These are phyloP conservation scores for Kurtzmaniella quercitrusa DNA, from an alignment of 1,139 yeast genomes.

Conservation along the genomic window DNA sequence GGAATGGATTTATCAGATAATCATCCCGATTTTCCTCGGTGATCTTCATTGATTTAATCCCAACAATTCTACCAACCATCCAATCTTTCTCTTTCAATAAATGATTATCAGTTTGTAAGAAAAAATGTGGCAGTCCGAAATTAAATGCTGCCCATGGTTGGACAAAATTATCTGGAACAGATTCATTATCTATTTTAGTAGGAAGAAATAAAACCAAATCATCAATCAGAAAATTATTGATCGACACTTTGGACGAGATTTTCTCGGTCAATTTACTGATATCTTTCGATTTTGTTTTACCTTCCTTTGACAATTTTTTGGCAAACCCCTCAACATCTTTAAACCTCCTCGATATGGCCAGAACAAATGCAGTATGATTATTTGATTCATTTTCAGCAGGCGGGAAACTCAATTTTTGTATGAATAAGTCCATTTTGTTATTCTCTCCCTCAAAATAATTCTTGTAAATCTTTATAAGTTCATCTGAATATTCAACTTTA, in stretches of 20 bases:
- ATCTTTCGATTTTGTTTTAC: slow-evolving; percentile 48
- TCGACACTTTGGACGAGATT: slow-evolving; percentile 52
- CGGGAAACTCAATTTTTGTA: slow-evolving; percentile 12
- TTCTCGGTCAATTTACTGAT: slow-evolving; percentile 30
- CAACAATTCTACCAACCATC: slow-evolving; percentile 61
- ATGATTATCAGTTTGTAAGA: slow-evolving; percentile 38
- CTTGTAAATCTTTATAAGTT: slow-evolving; percentile 16
- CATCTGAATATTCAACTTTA: slow-evolving; percentile 15
- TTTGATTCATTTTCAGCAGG: slow-evolving; percentile 9
- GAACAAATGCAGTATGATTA: slow-evolving; percentile 34
- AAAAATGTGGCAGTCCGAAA: slow-evolving; percentile 74
- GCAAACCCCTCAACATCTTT: slow-evolving; percentile 91
- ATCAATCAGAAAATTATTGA: slow-evolving; percentile 59
- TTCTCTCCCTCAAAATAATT: slow-evolving; percentile 16
- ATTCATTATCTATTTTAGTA: slow-evolving; percentile 49
- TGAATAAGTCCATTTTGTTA: slow-evolving; percentile 21
- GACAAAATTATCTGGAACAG: slow-evolving; percentile 15
- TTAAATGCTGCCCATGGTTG: slow-evolving; percentile 89
- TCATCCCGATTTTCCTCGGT: slow-evolving; percentile 30
- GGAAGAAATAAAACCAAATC: slow-evolving; percentile 84
- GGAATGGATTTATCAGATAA: slow-evolving; percentile 42
- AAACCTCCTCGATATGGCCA: slow-evolving; percentile 71
- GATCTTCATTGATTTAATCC: slow-evolving; percentile 45
- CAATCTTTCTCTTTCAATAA: slow-evolving; percentile 50
- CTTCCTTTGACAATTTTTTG: slow-evolving; percentile 76